Evolutionary conservation across 1,284 basidiomycete species (phyloP).

Genomic region (Vanrija sp.): DNA sequence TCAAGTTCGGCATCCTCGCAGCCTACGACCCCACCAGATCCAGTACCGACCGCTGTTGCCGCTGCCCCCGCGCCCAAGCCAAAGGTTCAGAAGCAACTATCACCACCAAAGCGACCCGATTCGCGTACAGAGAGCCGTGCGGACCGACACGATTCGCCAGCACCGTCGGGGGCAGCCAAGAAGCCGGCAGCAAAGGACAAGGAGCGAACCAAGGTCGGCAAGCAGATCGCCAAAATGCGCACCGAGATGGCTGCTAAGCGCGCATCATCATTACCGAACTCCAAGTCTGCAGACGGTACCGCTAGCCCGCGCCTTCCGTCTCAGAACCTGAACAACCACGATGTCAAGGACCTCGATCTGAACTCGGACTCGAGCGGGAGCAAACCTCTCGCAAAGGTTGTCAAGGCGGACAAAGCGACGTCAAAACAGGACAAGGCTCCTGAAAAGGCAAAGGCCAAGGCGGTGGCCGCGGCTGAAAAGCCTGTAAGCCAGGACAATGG

Average conservation of each 20-base stretch:
- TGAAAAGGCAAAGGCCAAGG: background rate
- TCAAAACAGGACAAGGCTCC: background rate
- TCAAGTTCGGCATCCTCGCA: background rate
- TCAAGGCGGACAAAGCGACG: background rate
- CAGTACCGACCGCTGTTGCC: background rate
- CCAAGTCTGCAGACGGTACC: slow-evolving; percentile 9
- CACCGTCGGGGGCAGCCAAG: background rate
- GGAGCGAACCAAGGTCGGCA: slow-evolving; percentile 24
- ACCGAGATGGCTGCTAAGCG: slow-evolving; percentile 21
- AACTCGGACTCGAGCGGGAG: background rate
- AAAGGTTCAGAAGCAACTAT: background rate
- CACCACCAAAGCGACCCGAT: background rate
- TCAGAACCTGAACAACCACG: background rate
- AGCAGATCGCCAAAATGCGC: slow-evolving; percentile 30
- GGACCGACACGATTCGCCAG: slow-evolving; percentile 9
- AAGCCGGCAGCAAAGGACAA: slow-evolving; percentile 2
- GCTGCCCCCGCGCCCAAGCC: background rate
- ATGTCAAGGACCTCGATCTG: background rate
- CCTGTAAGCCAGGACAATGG: background rate
- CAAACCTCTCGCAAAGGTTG: background rate
- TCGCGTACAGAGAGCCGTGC: background rate
- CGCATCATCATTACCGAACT: slow-evolving; percentile 21
- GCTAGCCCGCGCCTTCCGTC: slow-evolving; percentile 14
- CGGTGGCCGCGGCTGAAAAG: background rate
- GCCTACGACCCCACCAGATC: background rate